These are phyloP conservation scores for Umbelopsis ramanniana DNA, from an alignment of 192 early-diverging fungal genomes.

Conservation along the genomic window DNA sequence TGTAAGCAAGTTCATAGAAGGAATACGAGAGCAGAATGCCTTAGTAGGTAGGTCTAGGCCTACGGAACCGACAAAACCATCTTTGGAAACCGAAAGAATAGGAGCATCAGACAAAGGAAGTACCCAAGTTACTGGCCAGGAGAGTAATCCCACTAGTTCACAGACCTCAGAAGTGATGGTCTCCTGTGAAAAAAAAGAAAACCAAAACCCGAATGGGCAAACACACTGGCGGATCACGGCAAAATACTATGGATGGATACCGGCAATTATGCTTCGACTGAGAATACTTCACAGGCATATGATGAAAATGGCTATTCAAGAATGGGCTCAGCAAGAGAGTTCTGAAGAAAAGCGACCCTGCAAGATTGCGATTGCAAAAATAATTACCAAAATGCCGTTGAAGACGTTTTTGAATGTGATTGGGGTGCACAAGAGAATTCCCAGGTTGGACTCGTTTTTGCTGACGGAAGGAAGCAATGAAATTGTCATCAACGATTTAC, in stretches of 20 bases:
- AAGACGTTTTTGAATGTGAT: neutral
- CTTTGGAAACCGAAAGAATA: too few species aligned
- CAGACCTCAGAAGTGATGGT: neutral
- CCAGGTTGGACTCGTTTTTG: neutral
- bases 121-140: too few species aligned
- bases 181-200: neutral
- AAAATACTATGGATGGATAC: slow-evolving; percentile 7
- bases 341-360: neutral
- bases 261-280: slow-evolving; percentile 13
- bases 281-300: neutral
- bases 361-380: neutral
- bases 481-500: neutral
- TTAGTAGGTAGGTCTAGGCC: neutral
- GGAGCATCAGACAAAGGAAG: too few species aligned
- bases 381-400: neutral
- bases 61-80: too few species aligned
- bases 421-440: neutral
- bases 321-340: neutral
- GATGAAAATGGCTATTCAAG: neutral
- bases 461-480: neutral
- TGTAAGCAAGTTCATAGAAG: neutral
- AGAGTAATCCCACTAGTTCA: too few species aligned
- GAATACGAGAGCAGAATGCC: neutral
- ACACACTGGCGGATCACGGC: neutral
- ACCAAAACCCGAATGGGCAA: neutral